Percentiles rank a stretch among this genome's conserved stretches.
phyloP scores from a whole-genome alignment of 306 rosid species.

The Begonia loranthoides region DNA sequence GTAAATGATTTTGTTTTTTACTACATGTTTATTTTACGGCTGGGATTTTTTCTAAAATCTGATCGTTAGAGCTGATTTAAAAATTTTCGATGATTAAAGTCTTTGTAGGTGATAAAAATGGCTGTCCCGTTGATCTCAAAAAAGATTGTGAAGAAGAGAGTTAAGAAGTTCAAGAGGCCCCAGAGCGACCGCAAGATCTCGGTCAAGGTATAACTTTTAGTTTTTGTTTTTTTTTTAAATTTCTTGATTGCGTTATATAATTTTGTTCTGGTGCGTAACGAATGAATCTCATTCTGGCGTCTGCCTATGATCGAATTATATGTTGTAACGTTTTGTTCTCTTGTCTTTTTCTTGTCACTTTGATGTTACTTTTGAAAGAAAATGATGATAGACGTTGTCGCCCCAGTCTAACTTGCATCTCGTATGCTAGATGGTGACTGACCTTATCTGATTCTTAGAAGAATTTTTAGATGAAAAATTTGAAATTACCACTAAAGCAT shows the following conservation, averaged over 20 bases:
- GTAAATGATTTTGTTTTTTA: neutral
- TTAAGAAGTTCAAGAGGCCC: slow-evolving; percentile 58
- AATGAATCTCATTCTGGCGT: no score
- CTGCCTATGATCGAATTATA: no score
- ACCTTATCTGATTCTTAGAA: slow-evolving; percentile 47
- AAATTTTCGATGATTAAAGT: neutral
- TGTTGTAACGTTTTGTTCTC: neutral
- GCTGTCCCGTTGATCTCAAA: slow-evolving; percentile 68
- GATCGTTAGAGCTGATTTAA: no score
- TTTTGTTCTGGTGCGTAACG: neutral
- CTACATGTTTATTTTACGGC: no score
- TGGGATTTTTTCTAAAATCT: no score
- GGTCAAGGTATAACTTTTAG: slow-evolving; percentile 37
- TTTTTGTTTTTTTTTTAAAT: neutral
- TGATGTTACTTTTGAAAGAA: slow-evolving; percentile 1
- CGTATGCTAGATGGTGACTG: slow-evolving; percentile 66
- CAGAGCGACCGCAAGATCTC: slow-evolving; percentile 69
- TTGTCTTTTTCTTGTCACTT: neutral
- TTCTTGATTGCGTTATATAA: neutral
- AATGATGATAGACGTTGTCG: slow-evolving; percentile 62
- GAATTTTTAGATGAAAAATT: no score
- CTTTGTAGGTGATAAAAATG: slow-evolving; percentile 21
- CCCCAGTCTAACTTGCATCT: slow-evolving; percentile 83
- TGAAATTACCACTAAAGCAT: no score
- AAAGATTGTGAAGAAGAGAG: slow-evolving; percentile 65